Evolutionary conservation across 495 filamentous ascomycete genomes (phyloP), one percentile per base, ranked within the genome.

Genomic region (Lasiosphaeria hispida): DNA sequence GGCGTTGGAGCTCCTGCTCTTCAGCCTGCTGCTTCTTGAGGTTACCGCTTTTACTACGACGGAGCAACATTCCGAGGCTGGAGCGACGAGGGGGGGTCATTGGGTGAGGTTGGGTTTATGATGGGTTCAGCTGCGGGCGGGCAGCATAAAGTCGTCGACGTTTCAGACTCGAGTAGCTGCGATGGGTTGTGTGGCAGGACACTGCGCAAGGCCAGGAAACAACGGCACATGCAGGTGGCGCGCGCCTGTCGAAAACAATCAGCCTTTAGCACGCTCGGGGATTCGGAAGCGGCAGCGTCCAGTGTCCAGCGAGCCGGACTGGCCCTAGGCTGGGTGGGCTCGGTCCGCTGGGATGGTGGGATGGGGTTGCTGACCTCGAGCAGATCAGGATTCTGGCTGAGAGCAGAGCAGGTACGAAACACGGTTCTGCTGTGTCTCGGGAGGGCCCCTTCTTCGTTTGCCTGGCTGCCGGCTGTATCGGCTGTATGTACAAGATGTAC

Each of bases 1-100:
- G 83, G 60, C 83, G 83, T 62, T 82, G 82, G 51, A 85, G 77
- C 67, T 90, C 87, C 63, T 87, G 84, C 68, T 87, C 82, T 69
- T 74, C 69, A 37, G 70, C 69, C 67, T 82, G 75, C 77, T 88
- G 91, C 80, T 81, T 87, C 69, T 84, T 86, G 68, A 90, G 80
- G 72, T 85, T 89, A 39, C 85, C 86, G 42, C 90, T 93, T 75
- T 90, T 94, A 65, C 84, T 86, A 62, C 90, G 88, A 70, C 88
- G 86, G 49, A 95, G 81, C 69, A 95, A 89, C 68, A 80, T 77
- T 55, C 81, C 81, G 66, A 84, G 72, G 62, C 79, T 81, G 41
- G 81, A 75, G 61, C 81, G 77, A 67, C 80, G 79, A 61, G 72
- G 61, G 48, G 73, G 64, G 62, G 70, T 76, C 77, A 78, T 80